Conservation (phyloP, 805 yeast genomes). For the Yarrowia sp. region DNA sequence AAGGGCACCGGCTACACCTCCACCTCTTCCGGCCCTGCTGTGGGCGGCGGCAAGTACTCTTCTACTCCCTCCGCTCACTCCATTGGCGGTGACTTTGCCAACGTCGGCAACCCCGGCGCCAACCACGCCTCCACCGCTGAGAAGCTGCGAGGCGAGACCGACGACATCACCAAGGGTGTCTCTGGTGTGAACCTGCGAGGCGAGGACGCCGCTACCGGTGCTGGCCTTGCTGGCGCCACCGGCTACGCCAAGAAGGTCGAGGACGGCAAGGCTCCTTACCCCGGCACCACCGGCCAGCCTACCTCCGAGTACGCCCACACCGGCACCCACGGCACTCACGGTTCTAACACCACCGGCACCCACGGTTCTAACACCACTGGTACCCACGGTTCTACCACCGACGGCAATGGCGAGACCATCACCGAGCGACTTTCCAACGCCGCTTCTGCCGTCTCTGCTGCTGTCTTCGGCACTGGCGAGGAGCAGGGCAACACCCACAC, state of each 20-base stretch:
- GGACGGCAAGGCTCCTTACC: constrained; percentile 6
- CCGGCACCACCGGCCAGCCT: background rate
- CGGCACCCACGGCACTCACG: background rate
- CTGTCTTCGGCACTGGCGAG: constrained; percentile 30
- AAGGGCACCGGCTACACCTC: constrained; percentile 6
- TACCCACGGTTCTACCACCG: background rate
- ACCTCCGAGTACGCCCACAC: constrained; percentile 12
- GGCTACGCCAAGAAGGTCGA: constrained; percentile 15
- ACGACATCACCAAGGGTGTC: constrained; percentile 26
- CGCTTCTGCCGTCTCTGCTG: constrained; percentile 36
- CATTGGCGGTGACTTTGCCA: constrained; percentile 27
- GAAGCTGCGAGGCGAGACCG: constrained; percentile 36
- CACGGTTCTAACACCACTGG: background rate
- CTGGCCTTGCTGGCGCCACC: constrained; percentile 29
- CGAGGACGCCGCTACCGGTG: constrained; percentile 14
- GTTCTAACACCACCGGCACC: background rate
- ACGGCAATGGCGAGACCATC: constrained; percentile 9
- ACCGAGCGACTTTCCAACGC: constrained; percentile 26
- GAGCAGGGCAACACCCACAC: constrained; percentile 30
- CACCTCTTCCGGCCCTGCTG: constrained; percentile 11
- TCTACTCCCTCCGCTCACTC: constrained; percentile 11
- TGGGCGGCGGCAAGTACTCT: constrained; percentile 29
- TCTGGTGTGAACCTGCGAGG: constrained; percentile 28
- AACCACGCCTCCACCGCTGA: constrained; percentile 20
- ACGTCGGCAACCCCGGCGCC: constrained; percentile 26